A percentile compares a stretch with the other conserved stretches of the same genome.
Conservation (phyloP, 1,284 basidiomycete species). For the Leccinum angustisporum region DNA sequence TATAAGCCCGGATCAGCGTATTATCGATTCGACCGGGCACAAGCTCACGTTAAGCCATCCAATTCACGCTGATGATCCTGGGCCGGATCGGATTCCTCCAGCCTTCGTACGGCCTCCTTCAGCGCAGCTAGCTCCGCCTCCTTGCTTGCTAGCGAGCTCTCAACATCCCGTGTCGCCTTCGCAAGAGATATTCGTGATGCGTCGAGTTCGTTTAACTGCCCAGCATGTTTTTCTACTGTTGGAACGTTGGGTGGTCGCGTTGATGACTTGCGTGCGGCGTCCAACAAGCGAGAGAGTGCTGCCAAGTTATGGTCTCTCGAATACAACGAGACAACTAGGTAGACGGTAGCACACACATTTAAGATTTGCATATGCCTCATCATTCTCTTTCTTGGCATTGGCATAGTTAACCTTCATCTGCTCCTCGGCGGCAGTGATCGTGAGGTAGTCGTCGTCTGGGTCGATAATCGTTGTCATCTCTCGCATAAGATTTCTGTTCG, state of each 20-base stretch:
- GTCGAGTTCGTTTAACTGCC: conserved; percentile 65
- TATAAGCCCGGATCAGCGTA: conserved; percentile 8
- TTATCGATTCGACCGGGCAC: neutral
- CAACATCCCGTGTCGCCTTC: conserved; percentile 73
- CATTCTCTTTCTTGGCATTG: conserved; percentile 59
- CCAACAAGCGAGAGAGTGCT: conserved; percentile 67
- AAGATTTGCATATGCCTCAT: conserved; percentile 59
- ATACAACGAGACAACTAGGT: neutral
- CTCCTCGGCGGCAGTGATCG: conserved; percentile 69
- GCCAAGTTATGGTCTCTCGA: conserved; percentile 1
- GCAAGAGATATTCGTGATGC: conserved; percentile 59
- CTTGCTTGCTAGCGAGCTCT: conserved; percentile 60
- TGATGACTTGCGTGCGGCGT: conserved; percentile 68
- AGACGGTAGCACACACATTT: conserved; percentile 44
- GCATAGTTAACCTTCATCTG: conserved; percentile 56
- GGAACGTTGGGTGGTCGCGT: conserved; percentile 66
- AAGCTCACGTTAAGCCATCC: conserved; percentile 66
- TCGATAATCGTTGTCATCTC: conserved; percentile 70
- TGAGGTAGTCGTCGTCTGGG: conserved; percentile 72
- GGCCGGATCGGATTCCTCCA: conserved; percentile 71
- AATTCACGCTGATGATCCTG: conserved; percentile 64
- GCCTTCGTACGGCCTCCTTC: conserved; percentile 56
- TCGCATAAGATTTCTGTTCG: conserved; percentile 57
- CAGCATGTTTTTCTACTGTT: conserved; percentile 61
- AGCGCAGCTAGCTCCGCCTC: conserved; percentile 67